Conservation (phyloP, 2,329 filamentous ascomycete species). For the Sarocladium strictum region DNA sequence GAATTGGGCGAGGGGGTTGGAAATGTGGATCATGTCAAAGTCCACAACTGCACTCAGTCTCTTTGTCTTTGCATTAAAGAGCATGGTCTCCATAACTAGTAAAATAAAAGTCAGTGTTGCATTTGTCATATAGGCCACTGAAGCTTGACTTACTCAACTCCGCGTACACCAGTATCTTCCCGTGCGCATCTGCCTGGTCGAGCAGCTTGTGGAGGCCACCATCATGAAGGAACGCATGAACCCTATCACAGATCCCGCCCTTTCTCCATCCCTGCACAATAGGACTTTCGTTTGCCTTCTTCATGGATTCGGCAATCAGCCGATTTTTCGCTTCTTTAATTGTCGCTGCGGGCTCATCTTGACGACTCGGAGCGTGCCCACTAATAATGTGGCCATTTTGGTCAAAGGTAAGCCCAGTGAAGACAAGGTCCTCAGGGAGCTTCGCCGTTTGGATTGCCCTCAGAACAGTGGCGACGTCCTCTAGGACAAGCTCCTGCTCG, state of each 20-base stretch:
- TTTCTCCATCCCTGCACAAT: background rate
- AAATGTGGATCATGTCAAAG: background rate
- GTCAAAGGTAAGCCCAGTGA: background rate
- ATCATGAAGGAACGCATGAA: background rate
- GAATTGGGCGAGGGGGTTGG: background rate
- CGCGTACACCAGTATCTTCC: background rate
- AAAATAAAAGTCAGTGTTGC: background rate
- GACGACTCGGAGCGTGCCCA: background rate
- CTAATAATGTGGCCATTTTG: background rate
- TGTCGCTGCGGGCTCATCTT: background rate
- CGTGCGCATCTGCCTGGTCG: background rate
- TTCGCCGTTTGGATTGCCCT: background rate
- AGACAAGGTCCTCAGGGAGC: background rate
- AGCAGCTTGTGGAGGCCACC: background rate
- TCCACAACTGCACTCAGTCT: background rate
- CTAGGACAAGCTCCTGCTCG: background rate
- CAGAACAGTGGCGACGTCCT: background rate
- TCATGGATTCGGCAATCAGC: background rate
- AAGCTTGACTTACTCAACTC: background rate
- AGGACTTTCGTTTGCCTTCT: background rate
- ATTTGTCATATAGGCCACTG: no score
- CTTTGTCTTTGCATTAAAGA: background rate
- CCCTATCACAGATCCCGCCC: background rate
- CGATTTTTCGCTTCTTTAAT: background rate
- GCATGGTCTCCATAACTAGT: background rate